Conservation (phyloP, 257 asterid genomes). For the Solanum commersonii region DNA sequence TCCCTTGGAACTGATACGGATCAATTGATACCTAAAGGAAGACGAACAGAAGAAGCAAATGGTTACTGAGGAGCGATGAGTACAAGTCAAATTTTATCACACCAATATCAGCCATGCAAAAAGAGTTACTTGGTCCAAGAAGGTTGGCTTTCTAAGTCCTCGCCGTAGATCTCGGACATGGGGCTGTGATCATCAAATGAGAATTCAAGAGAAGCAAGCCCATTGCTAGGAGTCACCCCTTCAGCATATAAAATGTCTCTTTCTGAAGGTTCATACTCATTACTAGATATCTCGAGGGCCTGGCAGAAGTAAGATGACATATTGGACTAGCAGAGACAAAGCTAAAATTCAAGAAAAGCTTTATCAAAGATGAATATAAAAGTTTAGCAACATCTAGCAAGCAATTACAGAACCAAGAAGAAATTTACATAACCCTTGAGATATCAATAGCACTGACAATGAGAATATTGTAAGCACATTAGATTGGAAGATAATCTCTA, state of each 20-base stretch:
- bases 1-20: slow-evolving; percentile 36
- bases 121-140: slow-evolving; percentile 35
- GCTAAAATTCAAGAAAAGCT: neutral
- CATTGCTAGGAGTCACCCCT: slow-evolving; percentile 45
- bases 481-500: neutral
- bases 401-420: neutral
- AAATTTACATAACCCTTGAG: neutral
- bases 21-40: slow-evolving; percentile 45
- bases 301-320: slow-evolving; percentile 10
- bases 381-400: neutral
- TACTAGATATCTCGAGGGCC: slow-evolving; percentile 55
- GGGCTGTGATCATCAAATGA: slow-evolving; percentile 33
- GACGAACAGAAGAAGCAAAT: neutral
- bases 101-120: neutral
- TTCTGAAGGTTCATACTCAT: slow-evolving; percentile 54
- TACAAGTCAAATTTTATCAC: neutral
- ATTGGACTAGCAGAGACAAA: neutral
- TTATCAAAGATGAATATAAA: neutral
- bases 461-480: neutral
- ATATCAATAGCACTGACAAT: neutral
- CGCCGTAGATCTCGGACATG: slow-evolving; percentile 18
- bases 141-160: slow-evolving; percentile 15
- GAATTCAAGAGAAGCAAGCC: slow-evolving; percentile 43
- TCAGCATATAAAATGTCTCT: slow-evolving; percentile 46
- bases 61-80: neutral